Base-by-base conservation (phyloP, 1,284 basidiomycete genomes). In the Coniferiporia sulphurascens region DNA sequence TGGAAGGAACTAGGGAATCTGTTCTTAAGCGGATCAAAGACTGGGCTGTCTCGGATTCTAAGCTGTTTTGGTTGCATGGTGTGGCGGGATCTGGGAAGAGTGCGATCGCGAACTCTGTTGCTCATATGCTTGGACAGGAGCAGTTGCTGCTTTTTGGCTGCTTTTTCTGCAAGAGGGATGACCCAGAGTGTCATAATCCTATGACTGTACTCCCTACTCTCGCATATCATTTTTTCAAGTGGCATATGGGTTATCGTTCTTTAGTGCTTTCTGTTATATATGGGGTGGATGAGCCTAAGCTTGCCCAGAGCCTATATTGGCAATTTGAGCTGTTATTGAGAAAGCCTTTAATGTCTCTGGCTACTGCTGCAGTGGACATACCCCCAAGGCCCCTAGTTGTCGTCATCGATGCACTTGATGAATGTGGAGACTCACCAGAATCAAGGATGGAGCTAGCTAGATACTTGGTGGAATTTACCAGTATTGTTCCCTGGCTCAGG, bases 401-500 rank as follows among this genome's bases (percentile, higher is more conserved):
- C 19, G 49, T 61, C 21, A 56, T 61, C n/a, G 60, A 61, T 53
- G 60, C 60, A 45, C 34, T 61, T 15, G 60, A 61, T 19, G 60
- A 61, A 22, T 61, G 55, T 38, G 52, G 59, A 10, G 43, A 48
- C 17, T 21, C 13, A 12, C 15, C 10, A n/a, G 34, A 36, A 19
- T 22, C 41, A 44, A 59, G 48, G 12, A 19, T 32, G 13, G 45
- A 52, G 9, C 41, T 52, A 8, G 46, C 52, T 8, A 19, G 17
- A 9, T 44, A 35, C 38, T 22, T 59, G 22, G 43, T 52, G 4
- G 17, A 54, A 19, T 8, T 52, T 1, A 12, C 45, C 10, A 6
- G 43, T 10, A 9, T 48, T 27, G 52, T 44, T 41, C 52, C 58
- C 32, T 50, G 48, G 58, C 36, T 60, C 10, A 55, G 49, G 53